These are phyloP conservation scores for Didymella segeticola DNA, from an alignment of 2,329 filamentous ascomycete species.

Conservation along the genomic window DNA sequence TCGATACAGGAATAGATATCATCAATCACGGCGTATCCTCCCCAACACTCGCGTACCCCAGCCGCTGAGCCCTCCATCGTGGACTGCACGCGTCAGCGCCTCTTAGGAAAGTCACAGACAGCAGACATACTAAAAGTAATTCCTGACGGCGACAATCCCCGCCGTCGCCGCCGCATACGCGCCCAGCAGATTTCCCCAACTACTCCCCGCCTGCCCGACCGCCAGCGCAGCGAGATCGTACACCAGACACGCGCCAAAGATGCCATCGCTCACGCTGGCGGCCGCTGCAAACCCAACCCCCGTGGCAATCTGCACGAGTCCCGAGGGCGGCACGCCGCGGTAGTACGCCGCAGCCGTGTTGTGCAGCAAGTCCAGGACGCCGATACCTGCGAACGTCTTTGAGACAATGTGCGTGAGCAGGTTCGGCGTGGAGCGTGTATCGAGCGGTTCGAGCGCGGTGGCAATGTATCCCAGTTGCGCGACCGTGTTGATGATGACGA, in stretches of 20 bases:
- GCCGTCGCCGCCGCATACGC: constrained; percentile 60
- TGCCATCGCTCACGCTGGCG: constrained; percentile 63
- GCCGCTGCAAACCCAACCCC: constrained; percentile 60
- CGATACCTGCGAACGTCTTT: constrained; percentile 67
- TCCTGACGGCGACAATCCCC: constrained; percentile 61
- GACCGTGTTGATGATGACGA: constrained; percentile 63
- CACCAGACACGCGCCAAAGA: constrained; percentile 65
- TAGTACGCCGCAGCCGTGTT: constrained; percentile 65
- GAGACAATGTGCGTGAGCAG: constrained; percentile 64
- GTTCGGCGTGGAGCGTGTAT: constrained; percentile 58
- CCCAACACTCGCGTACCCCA: constrained; percentile 28
- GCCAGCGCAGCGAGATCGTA: constrained; percentile 64
- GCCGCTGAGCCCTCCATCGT: constrained; percentile 29
- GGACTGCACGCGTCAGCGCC: constrained; percentile 37
- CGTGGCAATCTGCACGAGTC: constrained; percentile 59
- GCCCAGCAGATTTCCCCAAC: constrained; percentile 61
- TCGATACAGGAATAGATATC: background rate
- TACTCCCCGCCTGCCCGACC: constrained; percentile 58
- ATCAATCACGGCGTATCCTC: constrained; percentile 5
- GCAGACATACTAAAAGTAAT: constrained; percentile 56
- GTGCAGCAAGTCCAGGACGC: constrained; percentile 65
- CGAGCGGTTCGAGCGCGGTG: constrained; percentile 57
- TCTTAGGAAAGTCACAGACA: background rate
- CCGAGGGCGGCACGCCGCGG: constrained; percentile 55
- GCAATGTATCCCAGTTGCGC: constrained; percentile 63